Percentiles rank a stretch among this genome's conserved stretches.
phyloP scores from a whole-genome alignment of 179 eudicot species.

The Spergularia azorica region DNA sequence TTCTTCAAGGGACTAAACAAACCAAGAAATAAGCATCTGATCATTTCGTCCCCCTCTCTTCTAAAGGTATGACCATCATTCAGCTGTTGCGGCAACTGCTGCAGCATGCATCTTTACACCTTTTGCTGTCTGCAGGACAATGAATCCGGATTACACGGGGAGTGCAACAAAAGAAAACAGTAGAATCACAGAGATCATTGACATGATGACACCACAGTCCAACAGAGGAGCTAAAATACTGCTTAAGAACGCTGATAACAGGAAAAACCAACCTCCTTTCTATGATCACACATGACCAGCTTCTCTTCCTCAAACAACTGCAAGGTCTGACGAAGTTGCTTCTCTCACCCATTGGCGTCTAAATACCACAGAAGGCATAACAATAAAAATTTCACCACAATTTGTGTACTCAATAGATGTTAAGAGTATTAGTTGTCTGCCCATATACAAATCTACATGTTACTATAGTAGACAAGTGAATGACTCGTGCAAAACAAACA shows the following conservation, averaged over 20 bases:
- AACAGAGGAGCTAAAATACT: background rate
- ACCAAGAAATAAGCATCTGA: no score
- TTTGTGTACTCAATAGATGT: background rate
- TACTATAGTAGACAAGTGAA: constrained; percentile 5
- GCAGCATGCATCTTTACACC: constrained; percentile 83
- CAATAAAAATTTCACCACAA: constrained; percentile 3
- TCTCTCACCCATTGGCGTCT: constrained; percentile 92
- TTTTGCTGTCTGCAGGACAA: constrained; percentile 74
- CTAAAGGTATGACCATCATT: constrained; percentile 44
- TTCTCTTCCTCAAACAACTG: constrained; percentile 94
- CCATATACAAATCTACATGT: background rate
- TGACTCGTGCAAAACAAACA: background rate
- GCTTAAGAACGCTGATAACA: background rate
- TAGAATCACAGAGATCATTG: background rate
- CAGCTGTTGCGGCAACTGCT: constrained; percentile 87
- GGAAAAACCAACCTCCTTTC: constrained; percentile 75
- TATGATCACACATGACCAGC: constrained; percentile 72
- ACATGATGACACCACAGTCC: background rate
- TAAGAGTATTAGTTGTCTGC: background rate
- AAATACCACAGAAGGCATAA: constrained; percentile 19
- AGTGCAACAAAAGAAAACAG: no score
- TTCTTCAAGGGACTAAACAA: no score
- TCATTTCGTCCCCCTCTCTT: constrained; percentile 84
- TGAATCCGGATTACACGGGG: constrained; percentile 1
- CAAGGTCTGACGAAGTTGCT: constrained; percentile 87